Base-by-base conservation (phyloP, 805 yeast genomes). In the Grigorovia humatica region DNA sequence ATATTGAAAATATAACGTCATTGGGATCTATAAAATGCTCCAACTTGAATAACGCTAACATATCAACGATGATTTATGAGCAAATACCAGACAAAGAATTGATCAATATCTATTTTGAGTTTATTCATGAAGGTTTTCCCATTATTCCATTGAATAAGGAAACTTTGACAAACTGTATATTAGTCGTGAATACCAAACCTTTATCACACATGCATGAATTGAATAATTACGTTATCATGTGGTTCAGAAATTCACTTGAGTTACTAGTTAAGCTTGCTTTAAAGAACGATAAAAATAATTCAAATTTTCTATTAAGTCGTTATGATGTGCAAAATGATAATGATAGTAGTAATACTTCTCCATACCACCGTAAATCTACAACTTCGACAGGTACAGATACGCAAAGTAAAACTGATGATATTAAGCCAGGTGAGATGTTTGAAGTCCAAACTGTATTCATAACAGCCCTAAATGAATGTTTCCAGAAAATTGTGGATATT, bases 91-190 rank as follows among this genome's bases (percentile, higher is more conserved):
- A 66, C 51, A 57, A 57, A 57, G 77, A 66, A 60, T 65, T 68
- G 69, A 73, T 69, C 65, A 76, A 69, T 63, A 67, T 67, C 51
- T 79, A 57, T 57, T 78, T 77, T 55, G 78, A 74, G 53, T 77
- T 74, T 58, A 66, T 72, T 30, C 75, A 71, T 51, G 65, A 70
- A 15, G 64, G 67, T 9, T 65, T 72, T 56, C 70, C 74, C 41
- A 58, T 70, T 0, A 60, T 72, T 17, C 74, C 75, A 2, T 49
- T 71, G 40, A 71, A 70, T 53, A 65, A 65, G 49, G 54, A 55
- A 47, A 64, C 70, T 1, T 53, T 67, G 41, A 64, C 63, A 2
- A 61, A 64, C 48, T 67, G 64, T 19, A 56, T 65, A 12, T 47
- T 66, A 40, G 40, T 66, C 17, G 55, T 66, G 9, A 64, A 59